These are phyloP conservation scores for Allomyces macrogynus DNA, from an alignment of 192 early-diverging fungal genomes.

Conservation along the genomic window DNA sequence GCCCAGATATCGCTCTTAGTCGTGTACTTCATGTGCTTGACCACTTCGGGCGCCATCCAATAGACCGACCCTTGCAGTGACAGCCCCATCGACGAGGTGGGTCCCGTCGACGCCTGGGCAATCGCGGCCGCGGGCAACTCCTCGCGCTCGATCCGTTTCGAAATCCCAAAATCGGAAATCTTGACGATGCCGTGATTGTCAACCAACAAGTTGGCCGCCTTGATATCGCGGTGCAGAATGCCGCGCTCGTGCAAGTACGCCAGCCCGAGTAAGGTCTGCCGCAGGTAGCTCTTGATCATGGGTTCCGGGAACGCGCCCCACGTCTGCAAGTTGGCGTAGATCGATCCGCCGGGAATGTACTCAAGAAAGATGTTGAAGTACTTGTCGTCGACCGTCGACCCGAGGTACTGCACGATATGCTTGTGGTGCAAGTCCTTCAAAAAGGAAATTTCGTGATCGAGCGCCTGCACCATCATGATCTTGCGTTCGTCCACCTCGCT, in stretches of 20 bases:
- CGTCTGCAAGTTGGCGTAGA: constrained; percentile 60
- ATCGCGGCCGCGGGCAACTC: constrained; percentile 1
- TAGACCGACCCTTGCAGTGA: constrained; percentile 88
- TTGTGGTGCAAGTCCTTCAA: constrained; percentile 82
- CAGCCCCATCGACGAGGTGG: constrained; percentile 32
- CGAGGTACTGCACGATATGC: constrained; percentile 89
- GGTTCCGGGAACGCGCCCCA: constrained; percentile 76
- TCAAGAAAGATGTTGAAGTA: constrained; percentile 85
- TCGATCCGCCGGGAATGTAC: constrained; percentile 93
- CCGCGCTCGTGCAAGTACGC: constrained; percentile 82
- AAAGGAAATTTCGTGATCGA: constrained; percentile 75
- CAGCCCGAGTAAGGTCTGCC: constrained; percentile 79
- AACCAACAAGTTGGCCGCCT: constrained; percentile 23
- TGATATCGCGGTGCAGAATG: constrained; percentile 60
- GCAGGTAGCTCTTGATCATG: constrained; percentile 61
- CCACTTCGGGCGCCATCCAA: constrained; percentile 99
- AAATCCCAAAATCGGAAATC: constrained; percentile 98
- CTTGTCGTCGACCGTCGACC: constrained; percentile 52
- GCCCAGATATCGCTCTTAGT: constrained; percentile 87
- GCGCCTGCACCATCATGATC: constrained; percentile 60
- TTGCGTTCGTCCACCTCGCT: constrained; percentile 41
- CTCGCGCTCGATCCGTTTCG: constrained; percentile 42
- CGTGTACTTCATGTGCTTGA: constrained; percentile 77
- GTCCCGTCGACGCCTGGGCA: constrained; percentile 16
- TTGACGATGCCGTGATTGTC: constrained; percentile 84